phyloP scores from a whole-genome alignment of 768 basidiomycete species.

The Panaeolus cyanescens region DNA sequence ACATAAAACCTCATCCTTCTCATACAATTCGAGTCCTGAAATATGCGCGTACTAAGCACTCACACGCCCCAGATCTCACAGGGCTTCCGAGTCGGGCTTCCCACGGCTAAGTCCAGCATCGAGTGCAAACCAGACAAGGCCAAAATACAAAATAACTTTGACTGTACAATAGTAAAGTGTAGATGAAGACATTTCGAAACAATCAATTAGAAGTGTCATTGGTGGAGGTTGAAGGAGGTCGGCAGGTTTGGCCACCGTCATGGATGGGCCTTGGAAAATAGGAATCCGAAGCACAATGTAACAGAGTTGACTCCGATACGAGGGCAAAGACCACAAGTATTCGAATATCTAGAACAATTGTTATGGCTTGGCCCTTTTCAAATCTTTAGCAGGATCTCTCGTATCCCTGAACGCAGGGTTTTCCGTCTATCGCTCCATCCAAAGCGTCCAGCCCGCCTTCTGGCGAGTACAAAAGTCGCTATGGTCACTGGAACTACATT shows the following conservation, averaged over 20 bases:
- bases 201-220: background rate
- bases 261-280: too few relatives aligned
- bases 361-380: background rate
- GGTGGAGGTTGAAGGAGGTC: background rate
- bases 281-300: too few relatives aligned
- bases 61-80: background rate
- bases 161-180: background rate
- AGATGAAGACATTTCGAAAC: background rate
- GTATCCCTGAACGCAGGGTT: constrained; percentile 1
- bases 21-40: background rate
- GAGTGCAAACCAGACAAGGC: background rate
- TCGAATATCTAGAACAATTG: background rate
- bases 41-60: background rate
- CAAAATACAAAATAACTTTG: background rate
- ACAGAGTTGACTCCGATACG: background rate
- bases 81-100: background rate
- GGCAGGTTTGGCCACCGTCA: background rate
- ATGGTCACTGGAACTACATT: background rate
- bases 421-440: background rate
- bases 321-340: background rate
- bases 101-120: background rate
- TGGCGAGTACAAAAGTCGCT: background rate
- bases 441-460: background rate
- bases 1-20: background rate
- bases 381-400: background rate